Base-by-base conservation (phyloP, 75 land plant genomes). In the Ceratopteris richardii region DNA sequence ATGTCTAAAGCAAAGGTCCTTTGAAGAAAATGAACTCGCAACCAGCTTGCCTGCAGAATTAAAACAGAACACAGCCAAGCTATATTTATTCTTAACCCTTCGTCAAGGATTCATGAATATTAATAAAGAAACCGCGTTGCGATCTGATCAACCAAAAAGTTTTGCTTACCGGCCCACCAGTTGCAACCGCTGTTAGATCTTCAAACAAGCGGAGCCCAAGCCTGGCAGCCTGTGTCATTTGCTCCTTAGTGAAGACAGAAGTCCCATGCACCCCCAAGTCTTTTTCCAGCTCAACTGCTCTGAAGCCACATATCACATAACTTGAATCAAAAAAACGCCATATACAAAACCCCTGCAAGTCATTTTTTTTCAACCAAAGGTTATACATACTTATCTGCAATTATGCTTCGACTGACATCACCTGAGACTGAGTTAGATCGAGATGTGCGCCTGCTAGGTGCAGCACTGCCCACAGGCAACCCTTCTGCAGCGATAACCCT, bases 101-200 rank as follows among this genome's bases (percentile, higher is more conserved):
- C 33, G 4, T 1, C 54, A 60, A 39, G 19, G 40, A 46, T 60
- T 60, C 12, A 31, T 42, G 39, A 28, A 51, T 62, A 13, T 19
- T 24, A 52, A 54, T 27, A 30, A 62, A 51, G 65, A 23, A 48
- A 28, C 30, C 28, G 55, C 23, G 30, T 23, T 25, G 12, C 31
- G 62, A 60, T n/a, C n/a, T n/a, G n/a, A n/a, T n/a, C n/a, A n/a
- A 3, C 13, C 20, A 39, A 43, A 22, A 24, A 44, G 28, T 33
- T 44, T 56, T 44, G 83, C 96, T 71, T 86, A 94, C 99, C 77
- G 83, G 77, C 79, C 99, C 99, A 82, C 97, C 96, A 72, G 83
- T 92, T 61, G 99, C 91, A 82, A 95, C 81, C 31, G 99, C 81
- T 70, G 97, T 84, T 51, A 95, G 88, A 72, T 95, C 99, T 66